Base-by-base conservation (phyloP, 495 filamentous ascomycete species). In the Bombardia bombarda region DNA sequence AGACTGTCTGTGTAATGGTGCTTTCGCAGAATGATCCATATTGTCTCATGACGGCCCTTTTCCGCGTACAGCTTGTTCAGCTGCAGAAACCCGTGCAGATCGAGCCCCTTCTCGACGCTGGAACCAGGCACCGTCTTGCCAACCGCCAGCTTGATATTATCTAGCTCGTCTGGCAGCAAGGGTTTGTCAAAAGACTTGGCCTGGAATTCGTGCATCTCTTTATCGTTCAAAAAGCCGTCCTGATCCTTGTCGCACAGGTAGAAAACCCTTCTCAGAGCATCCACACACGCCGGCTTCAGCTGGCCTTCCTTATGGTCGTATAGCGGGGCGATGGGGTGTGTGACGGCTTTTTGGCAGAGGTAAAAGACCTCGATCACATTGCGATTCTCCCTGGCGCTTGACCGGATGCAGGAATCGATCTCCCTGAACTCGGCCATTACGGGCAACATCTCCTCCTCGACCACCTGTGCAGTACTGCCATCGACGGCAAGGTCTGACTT, bases 391-490 rank as follows among this genome's bases (percentile, higher is more conserved):
- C 88, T 80, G 18, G 93, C 92, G 61, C 90, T 97, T 1, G 90
- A 87, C 37, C 92, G 78, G 58, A 98, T 95, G 62, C 92, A 96
- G 1, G 89, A 93, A 55, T 98, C 92, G 36, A 98, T 95, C 64
- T 98, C 92, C 60, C 95, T 92, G 71, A 97, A 98, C 62, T 98
- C 92, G 32, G 84, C 79, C 92, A 98, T 97, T 50, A 97, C 81
- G 3, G 92, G 93, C 38, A 98, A 69, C 93, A 98, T 98, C 68
- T 98, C 92, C 56, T 96, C 90, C 54, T 90, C 84, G 9, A 94
- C 75, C 10, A 95, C 84, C 58, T 93, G 84, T 1, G 84, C 69
- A 38, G 84, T 87, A 40, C 68, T 81, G 18, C 72, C 72, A 19
- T 56, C 50, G 14, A 73, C 72, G 7, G 77, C 76, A 26, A 95